A percentile compares a stretch with the other conserved stretches of the same genome.
Conservation (phyloP, 768 basidiomycete species). For the Xerocomellus dryophilus region DNA sequence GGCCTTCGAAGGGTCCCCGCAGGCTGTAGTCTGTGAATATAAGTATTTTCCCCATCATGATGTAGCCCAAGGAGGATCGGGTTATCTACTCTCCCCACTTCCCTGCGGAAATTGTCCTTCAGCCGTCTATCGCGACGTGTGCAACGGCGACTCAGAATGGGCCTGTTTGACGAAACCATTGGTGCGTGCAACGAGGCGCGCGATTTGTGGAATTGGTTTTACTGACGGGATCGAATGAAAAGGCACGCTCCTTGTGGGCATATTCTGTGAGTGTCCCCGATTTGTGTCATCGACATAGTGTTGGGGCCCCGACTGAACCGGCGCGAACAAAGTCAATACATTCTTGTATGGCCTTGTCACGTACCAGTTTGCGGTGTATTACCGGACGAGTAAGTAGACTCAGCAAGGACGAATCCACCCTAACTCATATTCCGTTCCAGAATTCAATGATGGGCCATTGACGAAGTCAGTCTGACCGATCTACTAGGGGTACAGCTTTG, state of each 20-base stretch:
- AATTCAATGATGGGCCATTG: conserved; percentile 13
- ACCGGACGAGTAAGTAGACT: conserved; percentile 18
- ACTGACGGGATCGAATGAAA: neutral
- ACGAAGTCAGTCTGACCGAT: neutral
- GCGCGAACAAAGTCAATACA: conserved; percentile 21
- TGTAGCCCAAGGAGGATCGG: too few species aligned
- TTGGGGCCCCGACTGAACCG: neutral
- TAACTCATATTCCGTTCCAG: neutral
- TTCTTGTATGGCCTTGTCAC: conserved; percentile 41
- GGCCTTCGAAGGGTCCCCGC: too few species aligned
- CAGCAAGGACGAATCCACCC: neutral
- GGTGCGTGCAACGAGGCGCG: conserved; percentile 1
- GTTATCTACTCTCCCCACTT: too few species aligned
- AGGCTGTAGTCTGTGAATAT: too few species aligned
- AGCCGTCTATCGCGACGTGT: too few species aligned
- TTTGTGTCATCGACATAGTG: neutral
- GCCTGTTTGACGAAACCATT: conserved; percentile 1
- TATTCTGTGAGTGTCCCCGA: conserved; percentile 19
- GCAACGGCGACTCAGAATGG: neutral
- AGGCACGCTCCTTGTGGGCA: conserved; percentile 20
- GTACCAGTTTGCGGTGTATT: conserved; percentile 41
- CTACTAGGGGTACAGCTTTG: neutral
- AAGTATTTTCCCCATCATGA: too few species aligned
- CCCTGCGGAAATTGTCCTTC: too few species aligned
- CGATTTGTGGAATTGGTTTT: too few species aligned